Evolutionary conservation across 2,329 filamentous ascomycete genomes (phyloP).

Genomic region (Acephala macrosclerotiorum): DNA sequence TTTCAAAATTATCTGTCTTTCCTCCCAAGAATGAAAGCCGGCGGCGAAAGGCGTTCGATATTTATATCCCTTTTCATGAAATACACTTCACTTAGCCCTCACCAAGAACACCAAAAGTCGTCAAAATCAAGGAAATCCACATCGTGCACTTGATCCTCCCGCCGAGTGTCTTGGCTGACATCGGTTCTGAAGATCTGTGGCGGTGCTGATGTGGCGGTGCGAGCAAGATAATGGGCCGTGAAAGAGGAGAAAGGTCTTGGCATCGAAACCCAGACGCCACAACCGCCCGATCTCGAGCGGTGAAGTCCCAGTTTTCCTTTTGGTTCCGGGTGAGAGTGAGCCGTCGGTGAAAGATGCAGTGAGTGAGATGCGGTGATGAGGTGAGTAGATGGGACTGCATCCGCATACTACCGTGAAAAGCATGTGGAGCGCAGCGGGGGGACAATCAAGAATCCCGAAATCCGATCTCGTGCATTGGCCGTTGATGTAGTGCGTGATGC

Average conservation of each 20-base stretch:
- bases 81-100: neutral
- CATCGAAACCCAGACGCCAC: slow-evolving; percentile 2
- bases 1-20: too few species aligned
- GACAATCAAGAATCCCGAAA: neutral
- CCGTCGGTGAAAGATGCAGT: slow-evolving; percentile 2
- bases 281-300: neutral
- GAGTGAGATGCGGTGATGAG: slow-evolving; percentile 4
- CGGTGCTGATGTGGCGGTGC: neutral
- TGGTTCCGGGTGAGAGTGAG: neutral
- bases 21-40: too few species aligned
- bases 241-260: neutral
- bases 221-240: neutral
- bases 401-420: neutral
- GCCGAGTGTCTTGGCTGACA: neutral
- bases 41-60: too few species aligned
- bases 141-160: neutral
- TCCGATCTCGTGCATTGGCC: neutral
- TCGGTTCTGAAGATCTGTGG: neutral
- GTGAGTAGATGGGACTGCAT: neutral
- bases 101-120: neutral
- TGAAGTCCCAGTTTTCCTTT: neutral
- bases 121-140: slow-evolving; percentile 2
- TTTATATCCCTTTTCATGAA: too few species aligned
- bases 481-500: too few species aligned
- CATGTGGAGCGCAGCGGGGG: neutral